Evolutionary conservation across 106 monocot genomes (phyloP).

Genomic region (Allium fistulosum): DNA sequence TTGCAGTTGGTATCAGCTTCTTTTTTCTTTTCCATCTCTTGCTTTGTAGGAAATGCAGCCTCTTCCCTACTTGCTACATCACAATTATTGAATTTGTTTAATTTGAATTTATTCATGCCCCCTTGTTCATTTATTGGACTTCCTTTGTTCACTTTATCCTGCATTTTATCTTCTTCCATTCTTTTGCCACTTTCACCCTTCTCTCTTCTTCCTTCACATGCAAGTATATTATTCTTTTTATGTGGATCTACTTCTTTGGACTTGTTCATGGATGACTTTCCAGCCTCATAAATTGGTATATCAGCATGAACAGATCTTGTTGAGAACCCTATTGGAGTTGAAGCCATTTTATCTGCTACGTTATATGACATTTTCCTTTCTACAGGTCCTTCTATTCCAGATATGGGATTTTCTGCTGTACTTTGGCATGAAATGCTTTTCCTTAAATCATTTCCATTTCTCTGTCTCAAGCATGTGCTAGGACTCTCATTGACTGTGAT

Average conservation of each 20-base stretch:
- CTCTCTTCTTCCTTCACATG: conserved; percentile 17
- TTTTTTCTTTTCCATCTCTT: conserved; percentile 11
- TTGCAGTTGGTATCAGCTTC: conserved; percentile 8
- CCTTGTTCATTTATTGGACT: no score
- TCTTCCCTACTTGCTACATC: conserved; percentile 4
- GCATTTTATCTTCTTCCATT: not conserved
- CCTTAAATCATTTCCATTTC: conserved; percentile 19
- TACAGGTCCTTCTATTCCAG: not conserved
- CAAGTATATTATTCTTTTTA: conserved; percentile 3
- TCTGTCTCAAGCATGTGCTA: conserved; percentile 16
- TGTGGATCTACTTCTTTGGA: conserved; percentile 8
- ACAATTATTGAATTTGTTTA: no score
- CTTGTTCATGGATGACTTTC: conserved; percentile 12
- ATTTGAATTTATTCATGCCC: no score
- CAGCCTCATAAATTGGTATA: conserved; percentile 12
- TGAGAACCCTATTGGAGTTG: conserved; percentile 26
- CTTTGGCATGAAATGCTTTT: conserved; percentile 10
- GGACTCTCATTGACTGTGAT: conserved; percentile 39
- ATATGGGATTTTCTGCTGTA: conserved; percentile 9
- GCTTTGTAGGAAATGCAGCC: conserved; percentile 18
- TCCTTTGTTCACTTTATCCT: no score
- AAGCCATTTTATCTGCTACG: conserved; percentile 15
- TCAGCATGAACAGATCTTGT: conserved; percentile 18
- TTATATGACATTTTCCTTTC: conserved; percentile 11
- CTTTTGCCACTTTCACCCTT: conserved; percentile 11